Base-by-base conservation (phyloP, 768 basidiomycete species). In the Crepidotus variabilis region DNA sequence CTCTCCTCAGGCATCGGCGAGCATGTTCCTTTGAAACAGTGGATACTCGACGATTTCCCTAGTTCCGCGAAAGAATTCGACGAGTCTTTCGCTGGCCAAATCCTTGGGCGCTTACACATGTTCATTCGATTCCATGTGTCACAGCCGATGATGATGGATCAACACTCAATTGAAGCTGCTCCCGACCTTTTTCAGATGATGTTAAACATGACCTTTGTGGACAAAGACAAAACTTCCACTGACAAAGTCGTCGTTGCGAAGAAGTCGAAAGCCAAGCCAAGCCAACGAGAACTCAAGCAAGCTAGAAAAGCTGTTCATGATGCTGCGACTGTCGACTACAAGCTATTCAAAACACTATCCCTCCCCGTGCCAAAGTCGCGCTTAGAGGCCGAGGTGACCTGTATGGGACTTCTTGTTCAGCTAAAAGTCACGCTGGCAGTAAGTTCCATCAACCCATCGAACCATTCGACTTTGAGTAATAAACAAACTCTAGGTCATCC, bases 21-120 rank as follows among this genome's bases (percentile, higher is more conserved):
- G 18, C 34, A 60, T 2, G 46, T 56, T 24, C 36, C 52, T 51
- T 34, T 60, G 6, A 54, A 45, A 2, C 34, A 51, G 2, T 70
- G 62, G 64, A 70, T 78, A 24, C 16, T 76, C 16, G 58, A 66
- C 14, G 52, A 57, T 14, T 78, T 74, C 51, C 77, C 75, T 1
- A 20, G 36, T 2, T 9, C n/a, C n/a, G 21, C 56, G 16, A 34
- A 51, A 6, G 16, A 24, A 16, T 60, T 60, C 53, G 33, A 54
- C 1, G 33, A 24, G 14, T 52, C 52, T 23, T 22, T 60, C 28
- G 14, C 46, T 18, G 43, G 16, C 28, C 35, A 57, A 55, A 21
- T 57, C 52, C 23, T 59, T 33, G 20, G 36, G 10, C 14, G 46
- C 46, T 51, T 64, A 11, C 56, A 54, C 10, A 53, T 54, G 6